Percentiles rank a stretch among this genome's conserved stretches.
Evolutionary conservation across 2,329 filamentous ascomycete species (phyloP).

Genomic region (Pseudocercospora eumusae): DNA sequence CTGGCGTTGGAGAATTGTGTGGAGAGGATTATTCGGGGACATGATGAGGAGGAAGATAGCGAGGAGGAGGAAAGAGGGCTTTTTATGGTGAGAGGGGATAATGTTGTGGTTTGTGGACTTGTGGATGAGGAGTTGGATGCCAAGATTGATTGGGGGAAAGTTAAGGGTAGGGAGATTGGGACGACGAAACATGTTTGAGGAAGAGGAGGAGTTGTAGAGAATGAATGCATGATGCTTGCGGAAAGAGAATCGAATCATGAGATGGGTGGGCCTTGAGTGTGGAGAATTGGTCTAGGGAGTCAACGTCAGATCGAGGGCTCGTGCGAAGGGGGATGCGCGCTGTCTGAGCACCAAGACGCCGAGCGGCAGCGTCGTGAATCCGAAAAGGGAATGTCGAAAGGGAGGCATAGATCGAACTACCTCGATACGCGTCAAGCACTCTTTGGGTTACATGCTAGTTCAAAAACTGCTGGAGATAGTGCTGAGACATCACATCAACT

Average conservation of each 20-base stretch:
- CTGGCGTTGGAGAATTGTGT: conserved; percentile 79
- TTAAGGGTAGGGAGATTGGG: conserved; percentile 80
- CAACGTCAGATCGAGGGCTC: too few species aligned
- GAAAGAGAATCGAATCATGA: too few species aligned
- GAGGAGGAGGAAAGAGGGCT: conserved; percentile 80
- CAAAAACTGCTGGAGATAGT: background rate
- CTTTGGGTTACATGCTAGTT: background rate
- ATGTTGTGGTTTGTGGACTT: conserved; percentile 84
- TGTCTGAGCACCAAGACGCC: background rate
- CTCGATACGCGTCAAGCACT: background rate
- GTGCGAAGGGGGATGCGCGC: too few species aligned
- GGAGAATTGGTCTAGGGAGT: too few species aligned
- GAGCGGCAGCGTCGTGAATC: background rate
- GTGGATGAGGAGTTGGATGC: conserved; percentile 87
- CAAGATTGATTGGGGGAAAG: conserved; percentile 90
- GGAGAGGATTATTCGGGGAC: conserved; percentile 85
- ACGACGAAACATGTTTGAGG: conserved; percentile 64
- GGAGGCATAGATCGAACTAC: background rate
- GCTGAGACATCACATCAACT: background rate
- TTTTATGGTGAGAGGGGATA: conserved; percentile 91
- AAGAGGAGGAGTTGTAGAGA: too few species aligned
- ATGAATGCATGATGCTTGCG: too few species aligned
- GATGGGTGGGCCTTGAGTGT: too few species aligned
- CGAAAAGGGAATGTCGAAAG: background rate
- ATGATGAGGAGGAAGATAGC: conserved; percentile 79